Evolutionary conservation across 345 rosid genomes (phyloP), one percentile per base, ranked within the genome.

Genomic region (Linum tenue): DNA sequence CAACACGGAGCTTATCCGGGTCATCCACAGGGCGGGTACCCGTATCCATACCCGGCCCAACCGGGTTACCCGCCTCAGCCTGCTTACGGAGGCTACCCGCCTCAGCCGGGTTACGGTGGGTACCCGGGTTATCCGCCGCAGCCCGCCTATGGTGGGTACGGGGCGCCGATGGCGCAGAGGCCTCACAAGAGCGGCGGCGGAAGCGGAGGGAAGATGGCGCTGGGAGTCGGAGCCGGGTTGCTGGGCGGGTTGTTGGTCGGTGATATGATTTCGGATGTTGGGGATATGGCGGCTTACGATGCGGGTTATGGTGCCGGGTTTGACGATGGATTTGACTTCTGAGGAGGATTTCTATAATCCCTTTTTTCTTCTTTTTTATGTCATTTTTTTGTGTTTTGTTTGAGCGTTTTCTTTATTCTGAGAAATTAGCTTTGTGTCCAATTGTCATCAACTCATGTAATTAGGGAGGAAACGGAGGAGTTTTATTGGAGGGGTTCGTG

Each of bases 211-310:
- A 8, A 60, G 3, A 62, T 80, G 38, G 84, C 81, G 4, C 57
- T 77, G 50, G 79, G 81, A 42, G 16, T 80, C 53, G 79, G 74
- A 2, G 84, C 79, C 35, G 81, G 80, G 37, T 59, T 75, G 59
- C 71, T 80, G 61, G 84, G 81, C 9, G 79, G 84, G 17, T 53
- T 75, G 64, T 51, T 80, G 72, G 53, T 72, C 5, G 75, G 78
- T 8, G 80, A 72, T 39, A 71, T 73, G 80, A 65, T 73, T 3
- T 73, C 66, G 0, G 78, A 73, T 48, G 73, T 5, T 5, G 74
- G 63, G 0, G 67, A 60, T 0, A 71, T 59, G 1, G 64, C 55
- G 0, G 37, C 50, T n/a, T 73, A 69, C 4, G 71, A 58, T 36
- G 73, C 51, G 3, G 73, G 73, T 0, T 72, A 48, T 11, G 76